A percentile compares a stretch with the other conserved stretches of the same genome.
Conservation (phyloP, 352 stramenopile species). For the Globisporangium cystogenes region DNA sequence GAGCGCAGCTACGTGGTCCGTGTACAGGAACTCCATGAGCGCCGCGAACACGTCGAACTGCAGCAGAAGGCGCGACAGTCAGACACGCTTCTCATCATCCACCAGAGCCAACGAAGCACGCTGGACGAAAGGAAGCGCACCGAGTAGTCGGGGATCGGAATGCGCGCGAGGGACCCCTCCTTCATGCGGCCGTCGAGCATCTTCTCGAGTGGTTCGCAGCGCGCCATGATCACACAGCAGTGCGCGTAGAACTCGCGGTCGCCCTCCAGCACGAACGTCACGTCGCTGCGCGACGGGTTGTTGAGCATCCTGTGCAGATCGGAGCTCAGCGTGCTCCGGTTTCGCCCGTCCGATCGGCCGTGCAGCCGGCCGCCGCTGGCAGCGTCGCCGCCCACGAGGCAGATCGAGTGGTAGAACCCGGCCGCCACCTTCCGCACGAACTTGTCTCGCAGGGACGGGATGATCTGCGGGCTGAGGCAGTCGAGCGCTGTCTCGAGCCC, state of each 20-base stretch:
- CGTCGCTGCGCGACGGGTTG: constrained; percentile 74
- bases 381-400: constrained; percentile 27
- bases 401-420: constrained; percentile 91
- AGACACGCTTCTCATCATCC: background rate
- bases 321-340: constrained; percentile 37
- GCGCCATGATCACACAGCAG: constrained; percentile 81
- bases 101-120: background rate
- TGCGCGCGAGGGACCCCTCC: constrained; percentile 61
- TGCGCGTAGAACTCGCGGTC: constrained; percentile 60
- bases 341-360: background rate
- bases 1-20: constrained; percentile 62
- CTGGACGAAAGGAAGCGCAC: constrained; percentile 19
- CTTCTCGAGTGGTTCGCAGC: constrained; percentile 86
- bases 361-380: background rate
- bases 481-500: constrained; percentile 71
- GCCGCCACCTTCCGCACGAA: constrained; percentile 77
- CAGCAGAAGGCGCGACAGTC: constrained; percentile 1
- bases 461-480: constrained; percentile 67
- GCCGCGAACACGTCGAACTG: constrained; percentile 76
- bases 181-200: constrained; percentile 89
- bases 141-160: constrained; percentile 69
- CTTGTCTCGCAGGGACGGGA: constrained; percentile 50
- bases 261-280: constrained; percentile 80
- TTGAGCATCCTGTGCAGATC: constrained; percentile 84
- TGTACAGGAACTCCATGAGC: constrained; percentile 89